A percentile compares a stretch with the other conserved stretches of the same genome.
phyloP scores from a whole-genome alignment of 2,329 filamentous ascomycete genomes.

The Thielaviopsis ethacetica region DNA sequence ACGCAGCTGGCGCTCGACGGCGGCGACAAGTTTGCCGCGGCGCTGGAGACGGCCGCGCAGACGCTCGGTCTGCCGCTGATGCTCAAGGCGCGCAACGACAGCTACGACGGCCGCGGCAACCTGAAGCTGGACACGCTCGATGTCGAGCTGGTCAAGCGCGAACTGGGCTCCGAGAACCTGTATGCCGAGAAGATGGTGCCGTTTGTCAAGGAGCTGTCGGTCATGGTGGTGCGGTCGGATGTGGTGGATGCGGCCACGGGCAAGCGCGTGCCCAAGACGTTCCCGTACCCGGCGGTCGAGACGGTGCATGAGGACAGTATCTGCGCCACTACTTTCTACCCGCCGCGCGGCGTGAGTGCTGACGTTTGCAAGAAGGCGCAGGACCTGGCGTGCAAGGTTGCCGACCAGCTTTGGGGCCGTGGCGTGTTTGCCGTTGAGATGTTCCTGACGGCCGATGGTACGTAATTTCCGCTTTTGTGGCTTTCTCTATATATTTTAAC shows the following conservation, averaged over 20 bases:
- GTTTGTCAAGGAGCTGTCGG: slow-evolving; percentile 75
- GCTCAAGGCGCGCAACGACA: slow-evolving; percentile 80
- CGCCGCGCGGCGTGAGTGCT: slow-evolving; percentile 53
- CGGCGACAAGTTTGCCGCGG: slow-evolving; percentile 36
- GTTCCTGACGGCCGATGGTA: slow-evolving; percentile 64
- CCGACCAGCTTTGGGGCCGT: slow-evolving; percentile 66
- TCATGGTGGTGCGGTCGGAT: slow-evolving; percentile 87
- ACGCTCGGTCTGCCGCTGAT: slow-evolving; percentile 71
- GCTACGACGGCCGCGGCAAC: slow-evolving; percentile 76
- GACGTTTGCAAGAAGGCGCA: slow-evolving; percentile 49
- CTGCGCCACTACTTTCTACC: slow-evolving; percentile 81
- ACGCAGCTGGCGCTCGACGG: slow-evolving; percentile 47
- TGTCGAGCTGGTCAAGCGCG: slow-evolving; percentile 43
- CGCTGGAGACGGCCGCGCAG: slow-evolving; percentile 45
- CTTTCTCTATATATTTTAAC: too few relatives aligned
- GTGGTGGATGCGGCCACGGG: slow-evolving; percentile 28
- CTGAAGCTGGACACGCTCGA: slow-evolving; percentile 29
- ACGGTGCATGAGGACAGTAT: slow-evolving; percentile 92
- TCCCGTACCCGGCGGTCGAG: slow-evolving; percentile 81
- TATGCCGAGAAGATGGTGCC: slow-evolving; percentile 85
- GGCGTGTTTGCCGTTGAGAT: slow-evolving; percentile 95
- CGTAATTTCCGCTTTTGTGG: slow-evolving; percentile 12
- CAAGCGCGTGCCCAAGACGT: slow-evolving; percentile 30
- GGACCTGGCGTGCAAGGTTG: slow-evolving; percentile 61
- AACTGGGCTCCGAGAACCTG: slow-evolving; percentile 52